Evolutionary conservation across 768 basidiomycete genomes (phyloP).

Genomic region (Hericium alpestre): DNA sequence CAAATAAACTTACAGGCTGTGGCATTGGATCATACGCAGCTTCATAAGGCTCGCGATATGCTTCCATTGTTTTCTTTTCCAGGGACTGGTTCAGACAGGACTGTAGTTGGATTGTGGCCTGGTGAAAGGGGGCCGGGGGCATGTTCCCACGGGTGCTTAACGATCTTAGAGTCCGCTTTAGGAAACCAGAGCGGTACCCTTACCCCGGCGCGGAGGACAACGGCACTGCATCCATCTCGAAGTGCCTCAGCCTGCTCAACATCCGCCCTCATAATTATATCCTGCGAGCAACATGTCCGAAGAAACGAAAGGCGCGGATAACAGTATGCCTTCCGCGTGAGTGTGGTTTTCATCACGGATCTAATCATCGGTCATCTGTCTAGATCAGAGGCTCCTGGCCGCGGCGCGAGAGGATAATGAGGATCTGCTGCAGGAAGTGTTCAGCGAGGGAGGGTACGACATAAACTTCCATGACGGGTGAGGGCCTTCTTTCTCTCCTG

Average conservation of each 20-base stretch:
- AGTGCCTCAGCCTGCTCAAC: neutral
- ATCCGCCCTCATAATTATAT: neutral
- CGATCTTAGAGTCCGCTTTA: neutral
- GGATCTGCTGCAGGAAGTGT: slow-evolving; percentile 51
- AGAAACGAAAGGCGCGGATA: slow-evolving; percentile 12
- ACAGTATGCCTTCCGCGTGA: slow-evolving; percentile 8
- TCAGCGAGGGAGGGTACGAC: slow-evolving; percentile 47
- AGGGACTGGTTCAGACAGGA: too few relatives aligned
- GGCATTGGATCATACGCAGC: too few relatives aligned
- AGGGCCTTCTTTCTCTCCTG: slow-evolving; percentile 19
- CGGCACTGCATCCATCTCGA: neutral
- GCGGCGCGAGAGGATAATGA: slow-evolving; percentile 69
- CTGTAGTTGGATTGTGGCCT: too few relatives aligned
- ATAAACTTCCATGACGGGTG: slow-evolving; percentile 76
- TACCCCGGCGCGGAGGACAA: neutral
- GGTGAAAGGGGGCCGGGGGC: neutral
- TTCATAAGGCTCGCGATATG: too few relatives aligned
- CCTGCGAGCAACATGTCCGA: slow-evolving; percentile 6
- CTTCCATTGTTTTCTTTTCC: too few relatives aligned
- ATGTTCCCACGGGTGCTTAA: neutral
- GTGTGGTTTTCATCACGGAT: neutral
- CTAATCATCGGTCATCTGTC: neutral
- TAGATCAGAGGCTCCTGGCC: slow-evolving; percentile 63
- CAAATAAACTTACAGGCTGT: too few relatives aligned
- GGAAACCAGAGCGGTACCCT: neutral